Conservation (phyloP, 192 early-diverging fungal genomes). For the Backusella sp. region DNA sequence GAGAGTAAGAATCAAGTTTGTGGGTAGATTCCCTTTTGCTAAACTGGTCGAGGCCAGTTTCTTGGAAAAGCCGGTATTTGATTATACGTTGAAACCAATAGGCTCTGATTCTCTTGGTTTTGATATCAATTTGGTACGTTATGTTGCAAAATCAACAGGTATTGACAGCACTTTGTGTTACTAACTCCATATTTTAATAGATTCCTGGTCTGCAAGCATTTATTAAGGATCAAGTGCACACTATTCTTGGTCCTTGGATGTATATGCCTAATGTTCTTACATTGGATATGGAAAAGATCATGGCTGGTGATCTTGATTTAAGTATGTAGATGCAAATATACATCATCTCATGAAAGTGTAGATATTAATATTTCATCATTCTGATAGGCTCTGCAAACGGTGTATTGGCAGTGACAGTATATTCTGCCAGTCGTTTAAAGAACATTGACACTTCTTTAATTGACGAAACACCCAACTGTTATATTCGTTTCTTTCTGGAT, state of each 20-base stretch:
- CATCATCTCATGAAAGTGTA: not conserved
- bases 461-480: constrained; percentile 9
- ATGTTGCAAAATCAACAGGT: not conserved
- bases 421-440: constrained; percentile 22
- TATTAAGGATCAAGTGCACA: constrained; percentile 55
- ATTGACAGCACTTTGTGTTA: not conserved
- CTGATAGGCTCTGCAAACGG: constrained; percentile 23
- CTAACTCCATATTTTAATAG: not conserved
- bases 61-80: constrained; percentile 67
- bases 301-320: constrained; percentile 32
- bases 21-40: constrained; percentile 70
- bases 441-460: constrained; percentile 9
- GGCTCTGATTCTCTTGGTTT: constrained; percentile 63
- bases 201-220: constrained; percentile 70
- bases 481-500: constrained; percentile 31
- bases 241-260: constrained; percentile 48
- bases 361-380: not conserved
- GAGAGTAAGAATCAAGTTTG: constrained; percentile 68
- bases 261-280: constrained; percentile 35
- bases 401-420: constrained; percentile 28
- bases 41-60: constrained; percentile 68
- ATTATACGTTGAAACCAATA: constrained; percentile 77
- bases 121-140: constrained; percentile 64
- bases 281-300: constrained; percentile 25
- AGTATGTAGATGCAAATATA: constrained; percentile 6